A percentile compares a stretch with the other conserved stretches of the same genome.
Evolutionary conservation across 2,329 filamentous ascomycete genomes (phyloP).

Genomic region (Dactylellina haptotyla): DNA sequence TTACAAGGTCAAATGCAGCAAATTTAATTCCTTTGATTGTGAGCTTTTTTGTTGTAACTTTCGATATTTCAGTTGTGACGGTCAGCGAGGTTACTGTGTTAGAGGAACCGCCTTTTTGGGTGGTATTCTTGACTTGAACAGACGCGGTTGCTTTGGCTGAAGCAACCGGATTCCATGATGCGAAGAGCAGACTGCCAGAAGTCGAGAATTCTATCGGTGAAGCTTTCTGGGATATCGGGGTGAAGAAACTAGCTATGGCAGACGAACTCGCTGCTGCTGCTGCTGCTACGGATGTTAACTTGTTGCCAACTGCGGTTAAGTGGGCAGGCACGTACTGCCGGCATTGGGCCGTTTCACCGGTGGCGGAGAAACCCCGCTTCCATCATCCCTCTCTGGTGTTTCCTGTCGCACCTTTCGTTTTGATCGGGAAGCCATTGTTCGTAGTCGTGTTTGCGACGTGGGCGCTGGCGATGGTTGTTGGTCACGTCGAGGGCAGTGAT

Average conservation of each 20-base stretch:
- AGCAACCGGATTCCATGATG: conserved; percentile 25
- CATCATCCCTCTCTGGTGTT: conserved; percentile 39
- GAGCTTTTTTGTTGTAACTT: conserved; percentile 54
- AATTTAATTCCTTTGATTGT: conserved; percentile 67
- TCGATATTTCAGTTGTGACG: neutral
- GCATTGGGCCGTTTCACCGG: conserved; percentile 22
- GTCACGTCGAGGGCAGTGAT: neutral
- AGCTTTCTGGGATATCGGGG: conserved; percentile 36
- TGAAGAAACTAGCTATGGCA: conserved; percentile 35
- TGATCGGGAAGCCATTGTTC: conserved; percentile 28
- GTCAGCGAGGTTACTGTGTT: conserved; percentile 4
- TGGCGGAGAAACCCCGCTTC: conserved; percentile 36
- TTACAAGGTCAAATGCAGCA: conserved; percentile 76
- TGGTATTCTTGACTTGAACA: neutral
- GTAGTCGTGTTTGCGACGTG: conserved; percentile 14
- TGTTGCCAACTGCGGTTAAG: neutral
- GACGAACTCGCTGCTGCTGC: neutral
- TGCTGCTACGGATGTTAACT: neutral
- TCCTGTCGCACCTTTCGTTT: conserved; percentile 45
- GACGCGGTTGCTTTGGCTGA: conserved; percentile 6
- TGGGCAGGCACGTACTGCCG: neutral
- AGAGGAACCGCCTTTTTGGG: neutral
- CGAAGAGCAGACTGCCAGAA: conserved; percentile 24
- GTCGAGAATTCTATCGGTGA: conserved; percentile 29
- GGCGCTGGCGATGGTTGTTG: neutral